Conservation (phyloP, 306 rosid species). For the Vigna radiata region DNA sequence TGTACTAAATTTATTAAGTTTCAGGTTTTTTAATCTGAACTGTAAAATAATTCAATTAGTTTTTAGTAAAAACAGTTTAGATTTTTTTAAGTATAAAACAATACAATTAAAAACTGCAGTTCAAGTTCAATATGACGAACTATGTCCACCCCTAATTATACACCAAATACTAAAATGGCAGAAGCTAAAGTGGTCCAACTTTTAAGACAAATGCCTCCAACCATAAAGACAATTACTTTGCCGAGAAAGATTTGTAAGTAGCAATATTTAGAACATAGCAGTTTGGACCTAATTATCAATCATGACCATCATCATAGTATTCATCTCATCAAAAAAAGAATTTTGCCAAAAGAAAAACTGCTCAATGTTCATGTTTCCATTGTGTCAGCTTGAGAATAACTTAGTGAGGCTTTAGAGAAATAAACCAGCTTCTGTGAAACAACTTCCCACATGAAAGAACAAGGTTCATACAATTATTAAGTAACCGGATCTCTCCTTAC, state of each 20-base stretch:
- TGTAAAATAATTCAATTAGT: no score
- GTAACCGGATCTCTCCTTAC: constrained; percentile 35
- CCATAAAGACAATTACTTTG: neutral
- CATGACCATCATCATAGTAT: neutral
- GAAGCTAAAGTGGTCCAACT: neutral
- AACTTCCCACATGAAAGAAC: constrained; percentile 14
- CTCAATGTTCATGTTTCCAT: neutral
- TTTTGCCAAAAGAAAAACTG: neutral
- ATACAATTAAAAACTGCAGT: no score
- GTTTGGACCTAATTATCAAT: neutral
- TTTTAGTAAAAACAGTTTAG: no score
- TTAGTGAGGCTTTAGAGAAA: constrained; percentile 11
- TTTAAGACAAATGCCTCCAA: neutral
- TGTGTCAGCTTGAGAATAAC: neutral
- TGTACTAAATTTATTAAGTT: no score
- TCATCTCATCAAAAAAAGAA: no score
- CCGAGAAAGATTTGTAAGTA: neutral
- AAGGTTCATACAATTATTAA: constrained; percentile 3
- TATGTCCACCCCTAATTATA: neutral
- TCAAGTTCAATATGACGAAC: no score
- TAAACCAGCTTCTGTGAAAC: constrained; percentile 11
- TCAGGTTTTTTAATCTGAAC: no score
- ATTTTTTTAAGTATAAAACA: no score
- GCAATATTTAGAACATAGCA: neutral
- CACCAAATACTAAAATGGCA: neutral